A percentile compares a stretch with the other conserved stretches of the same genome.
Conservation (phyloP, 345 rosid species). For the Passiflora organensis region DNA sequence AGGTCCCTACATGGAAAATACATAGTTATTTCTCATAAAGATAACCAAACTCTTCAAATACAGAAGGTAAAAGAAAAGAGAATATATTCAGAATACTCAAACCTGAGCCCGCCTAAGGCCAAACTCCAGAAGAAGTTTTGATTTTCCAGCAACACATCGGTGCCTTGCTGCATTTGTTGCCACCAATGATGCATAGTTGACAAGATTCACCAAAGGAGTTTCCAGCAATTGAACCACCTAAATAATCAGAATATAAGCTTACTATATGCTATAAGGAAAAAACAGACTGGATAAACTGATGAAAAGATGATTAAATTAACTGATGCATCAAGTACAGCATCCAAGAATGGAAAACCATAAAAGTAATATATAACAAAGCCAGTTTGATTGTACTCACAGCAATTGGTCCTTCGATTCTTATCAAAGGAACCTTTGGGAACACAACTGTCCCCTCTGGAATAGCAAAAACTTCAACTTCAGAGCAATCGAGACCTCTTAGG, state of each 20-base stretch:
- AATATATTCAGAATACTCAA: constrained; percentile 2
- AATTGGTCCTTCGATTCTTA: constrained; percentile 89
- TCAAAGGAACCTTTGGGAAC: constrained; percentile 87
- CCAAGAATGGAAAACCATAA: not conserved
- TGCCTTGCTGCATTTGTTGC: constrained; percentile 98
- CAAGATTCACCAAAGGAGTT: constrained; percentile 82
- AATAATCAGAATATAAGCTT: constrained; percentile 13
- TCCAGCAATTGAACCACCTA: constrained; percentile 94
- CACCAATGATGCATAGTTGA: constrained; percentile 84
- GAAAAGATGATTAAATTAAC: not conserved
- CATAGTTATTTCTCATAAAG: too few species aligned
- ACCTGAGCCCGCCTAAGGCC: constrained; percentile 99
- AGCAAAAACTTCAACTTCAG: constrained; percentile 84
- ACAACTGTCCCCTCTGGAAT: constrained; percentile 83
- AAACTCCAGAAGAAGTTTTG: constrained; percentile 78
- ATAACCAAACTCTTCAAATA: constrained; percentile 1
- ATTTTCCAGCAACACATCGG: constrained; percentile 86
- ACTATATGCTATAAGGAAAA: not conserved
- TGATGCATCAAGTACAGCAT: not conserved
- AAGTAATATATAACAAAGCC: not conserved
- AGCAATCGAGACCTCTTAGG: constrained; percentile 80
- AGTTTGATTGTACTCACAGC: constrained; percentile 59
- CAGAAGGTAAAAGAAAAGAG: constrained; percentile 1
- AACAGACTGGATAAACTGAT: not conserved
- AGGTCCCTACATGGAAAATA: constrained; percentile 88